Percentiles rank a stretch among this genome's conserved stretches.
phyloP scores from a whole-genome alignment of 495 filamentous ascomycete genomes.

The Parmelia sp. region DNA sequence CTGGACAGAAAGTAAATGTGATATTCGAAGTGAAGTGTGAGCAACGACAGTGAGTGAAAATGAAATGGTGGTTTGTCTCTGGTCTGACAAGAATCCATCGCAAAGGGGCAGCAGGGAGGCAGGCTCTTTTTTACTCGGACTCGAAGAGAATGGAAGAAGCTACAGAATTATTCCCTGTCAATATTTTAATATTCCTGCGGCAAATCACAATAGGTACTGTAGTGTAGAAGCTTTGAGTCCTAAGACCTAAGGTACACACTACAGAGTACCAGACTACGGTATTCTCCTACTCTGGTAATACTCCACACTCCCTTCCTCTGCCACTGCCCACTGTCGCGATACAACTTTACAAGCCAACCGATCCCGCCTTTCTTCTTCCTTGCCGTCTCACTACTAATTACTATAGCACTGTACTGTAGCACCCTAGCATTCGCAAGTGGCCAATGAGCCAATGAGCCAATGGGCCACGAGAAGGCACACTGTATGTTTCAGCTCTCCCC shows the following conservation, averaged over 20 bases:
- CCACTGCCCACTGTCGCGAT: no score
- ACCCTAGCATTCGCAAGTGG: no score
- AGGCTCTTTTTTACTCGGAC: background rate
- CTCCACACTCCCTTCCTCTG: background rate
- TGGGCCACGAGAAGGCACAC: no score
- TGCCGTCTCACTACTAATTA: no score
- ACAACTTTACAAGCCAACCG: background rate
- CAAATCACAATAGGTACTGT: no score
- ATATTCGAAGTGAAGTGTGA: background rate
- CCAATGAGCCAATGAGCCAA: no score
- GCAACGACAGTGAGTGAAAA: background rate
- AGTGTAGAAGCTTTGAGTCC: background rate
- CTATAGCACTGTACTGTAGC: no score
- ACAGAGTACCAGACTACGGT: background rate
- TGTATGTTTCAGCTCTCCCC: no score
- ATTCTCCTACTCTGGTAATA: background rate
- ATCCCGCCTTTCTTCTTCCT: conserved; percentile 1
- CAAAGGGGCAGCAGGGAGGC: background rate
- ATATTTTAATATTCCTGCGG: background rate
- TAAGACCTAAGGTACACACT: no score
- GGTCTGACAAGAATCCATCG: background rate
- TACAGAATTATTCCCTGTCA: conserved; percentile 17
- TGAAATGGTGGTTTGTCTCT: background rate
- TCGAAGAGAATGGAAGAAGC: background rate
- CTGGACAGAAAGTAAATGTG: background rate